phyloP scores from a whole-genome alignment of 2,329 filamentous ascomycete species.

The Alternaria solani region DNA sequence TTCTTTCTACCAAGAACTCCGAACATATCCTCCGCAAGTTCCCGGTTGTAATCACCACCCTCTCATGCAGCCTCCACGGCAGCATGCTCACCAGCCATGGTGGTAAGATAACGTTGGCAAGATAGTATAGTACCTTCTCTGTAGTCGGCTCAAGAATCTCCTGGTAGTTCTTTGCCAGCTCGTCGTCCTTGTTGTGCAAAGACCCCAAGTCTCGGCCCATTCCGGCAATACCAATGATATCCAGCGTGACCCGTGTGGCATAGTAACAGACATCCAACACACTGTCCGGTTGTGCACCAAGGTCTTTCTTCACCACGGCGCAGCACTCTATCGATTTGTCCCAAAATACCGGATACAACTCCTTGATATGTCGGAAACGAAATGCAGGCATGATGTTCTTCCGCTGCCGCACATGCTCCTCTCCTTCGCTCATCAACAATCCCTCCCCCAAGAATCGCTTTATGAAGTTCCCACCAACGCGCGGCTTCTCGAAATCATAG shows the following conservation, averaged over 20 bases:
- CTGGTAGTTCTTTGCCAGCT: constrained; percentile 54
- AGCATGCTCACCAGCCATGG: constrained; percentile 51
- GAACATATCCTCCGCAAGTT: constrained; percentile 54
- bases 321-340: constrained; percentile 74
- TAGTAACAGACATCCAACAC: constrained; percentile 55
- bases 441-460: constrained; percentile 60
- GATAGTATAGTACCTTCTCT: constrained; percentile 58
- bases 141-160: constrained; percentile 56
- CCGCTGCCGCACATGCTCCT: constrained; percentile 63
- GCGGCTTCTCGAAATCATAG: constrained; percentile 63
- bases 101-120: constrained; percentile 51
- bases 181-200: constrained; percentile 53
- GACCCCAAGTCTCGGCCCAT: constrained; percentile 56
- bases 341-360: constrained; percentile 88
- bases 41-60: constrained; percentile 49
- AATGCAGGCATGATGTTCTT: constrained; percentile 85
- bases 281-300: constrained; percentile 53
- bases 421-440: constrained; percentile 60
- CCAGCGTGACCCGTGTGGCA: constrained; percentile 55
- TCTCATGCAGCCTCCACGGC: constrained; percentile 58
- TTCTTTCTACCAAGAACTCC: constrained; percentile 59
- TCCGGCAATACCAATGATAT: constrained; percentile 58
- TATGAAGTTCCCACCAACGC: constrained; percentile 55
- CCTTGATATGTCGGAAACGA: constrained; percentile 83
- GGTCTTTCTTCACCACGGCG: constrained; percentile 64